Evolutionary conservation across 192 early-diverging fungal genomes (phyloP).

Genomic region (Chytriomyces sp.): DNA sequence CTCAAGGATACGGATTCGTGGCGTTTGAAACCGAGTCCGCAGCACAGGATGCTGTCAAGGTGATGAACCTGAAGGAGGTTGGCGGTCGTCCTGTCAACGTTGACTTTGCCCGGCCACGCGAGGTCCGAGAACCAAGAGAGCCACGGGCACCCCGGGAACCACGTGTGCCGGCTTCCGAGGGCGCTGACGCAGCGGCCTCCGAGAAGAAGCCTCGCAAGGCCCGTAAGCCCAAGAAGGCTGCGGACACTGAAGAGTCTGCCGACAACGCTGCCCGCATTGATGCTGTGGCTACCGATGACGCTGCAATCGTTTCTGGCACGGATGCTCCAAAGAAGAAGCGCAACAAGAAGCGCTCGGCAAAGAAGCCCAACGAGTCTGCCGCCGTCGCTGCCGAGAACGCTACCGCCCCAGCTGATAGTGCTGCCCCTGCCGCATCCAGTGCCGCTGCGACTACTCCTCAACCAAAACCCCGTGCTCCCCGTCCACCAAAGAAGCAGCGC

Average conservation of each 20-base stretch:
- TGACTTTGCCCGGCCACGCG: conserved; percentile 78
- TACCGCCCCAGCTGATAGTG: conserved; percentile 21
- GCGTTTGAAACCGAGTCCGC: conserved; percentile 74
- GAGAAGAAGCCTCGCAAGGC: conserved; percentile 15
- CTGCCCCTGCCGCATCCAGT: background rate
- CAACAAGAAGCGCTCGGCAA: background rate
- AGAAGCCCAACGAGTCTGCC: conserved; percentile 19
- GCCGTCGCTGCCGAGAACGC: conserved; percentile 49
- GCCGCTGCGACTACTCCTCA: conserved; percentile 1
- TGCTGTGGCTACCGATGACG: conserved; percentile 7
- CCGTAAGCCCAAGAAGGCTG: conserved; percentile 20
- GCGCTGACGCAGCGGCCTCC: background rate
- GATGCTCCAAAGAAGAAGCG: conserved; percentile 22
- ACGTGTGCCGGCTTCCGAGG: background rate
- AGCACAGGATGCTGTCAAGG: conserved; percentile 72
- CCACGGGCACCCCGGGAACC: conserved; percentile 30
- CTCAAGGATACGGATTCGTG: conserved; percentile 95
- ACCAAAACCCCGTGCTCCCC: conserved; percentile 23
- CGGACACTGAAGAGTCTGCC: background rate
- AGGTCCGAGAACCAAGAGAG: conserved; percentile 34
- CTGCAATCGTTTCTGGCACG: background rate
- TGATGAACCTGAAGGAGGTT: conserved; percentile 66
- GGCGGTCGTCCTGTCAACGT: conserved; percentile 85
- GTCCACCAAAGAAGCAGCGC: conserved; percentile 16
- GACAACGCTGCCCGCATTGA: conserved; percentile 4